Conservation (phyloP, 1,139 yeast species). For the Geotrichum carabidarum region DNA sequence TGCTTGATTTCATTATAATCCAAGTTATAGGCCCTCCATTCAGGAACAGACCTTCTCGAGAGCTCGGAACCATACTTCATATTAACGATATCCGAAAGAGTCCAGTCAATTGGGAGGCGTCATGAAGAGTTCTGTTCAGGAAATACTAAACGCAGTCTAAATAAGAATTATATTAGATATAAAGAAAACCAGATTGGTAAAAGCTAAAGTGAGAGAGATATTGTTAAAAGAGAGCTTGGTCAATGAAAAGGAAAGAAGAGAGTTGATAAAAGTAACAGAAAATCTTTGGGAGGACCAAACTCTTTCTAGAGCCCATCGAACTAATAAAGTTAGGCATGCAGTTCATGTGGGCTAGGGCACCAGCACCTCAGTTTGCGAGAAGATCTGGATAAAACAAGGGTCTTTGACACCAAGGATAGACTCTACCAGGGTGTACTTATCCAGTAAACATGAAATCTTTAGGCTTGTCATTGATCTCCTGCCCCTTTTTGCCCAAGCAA, state of each 20-base stretch:
- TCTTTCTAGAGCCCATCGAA: too few species aligned
- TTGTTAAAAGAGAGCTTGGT: too few species aligned
- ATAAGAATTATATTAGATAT: not conserved
- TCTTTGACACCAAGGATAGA: not conserved
- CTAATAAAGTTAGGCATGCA: too few species aligned
- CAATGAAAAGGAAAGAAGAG: too few species aligned
- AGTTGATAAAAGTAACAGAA: too few species aligned
- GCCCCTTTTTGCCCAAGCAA: conserved; percentile 31
- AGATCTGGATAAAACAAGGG: too few species aligned
- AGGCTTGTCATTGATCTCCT: conserved; percentile 15
- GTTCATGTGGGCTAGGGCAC: too few species aligned
- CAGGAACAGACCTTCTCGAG: conserved; percentile 70
- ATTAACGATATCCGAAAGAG: not conserved
- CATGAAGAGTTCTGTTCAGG: not conserved
- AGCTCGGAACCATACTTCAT: conserved; percentile 89
- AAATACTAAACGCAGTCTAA: not conserved
- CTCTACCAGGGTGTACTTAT: not conserved
- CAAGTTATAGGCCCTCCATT: conserved; percentile 79
- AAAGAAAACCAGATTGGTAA: too few species aligned
- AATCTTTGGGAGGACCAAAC: too few species aligned
- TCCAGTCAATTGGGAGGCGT: not conserved
- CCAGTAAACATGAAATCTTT: conserved; percentile 6
- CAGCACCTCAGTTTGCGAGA: too few species aligned
- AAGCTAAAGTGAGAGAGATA: not conserved
- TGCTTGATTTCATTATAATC: conserved; percentile 74